Base-by-base conservation (phyloP, 2,329 filamentous ascomycete genomes). In the Ceratocystis lukuohia region DNA sequence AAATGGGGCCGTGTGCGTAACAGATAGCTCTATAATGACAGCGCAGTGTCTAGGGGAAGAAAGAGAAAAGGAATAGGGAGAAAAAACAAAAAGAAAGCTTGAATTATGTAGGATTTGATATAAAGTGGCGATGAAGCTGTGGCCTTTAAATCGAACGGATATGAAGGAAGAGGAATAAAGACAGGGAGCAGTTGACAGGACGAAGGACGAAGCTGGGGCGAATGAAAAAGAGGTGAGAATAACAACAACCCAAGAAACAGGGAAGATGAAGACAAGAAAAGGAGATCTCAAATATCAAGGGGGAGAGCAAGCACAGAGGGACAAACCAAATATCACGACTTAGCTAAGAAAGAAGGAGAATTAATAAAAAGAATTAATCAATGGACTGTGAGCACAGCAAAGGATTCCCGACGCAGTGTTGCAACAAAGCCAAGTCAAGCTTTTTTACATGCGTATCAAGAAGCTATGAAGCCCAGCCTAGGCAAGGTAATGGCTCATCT, bases 91-190 rank as follows among this genome's bases (percentile, higher is more conserved):
- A 45, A 62, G 17, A 28, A 62, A 46, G 61, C 37, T 46, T 46
- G 48, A 53, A 53, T 15, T 25, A 28, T 53, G 56, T 33, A 37
- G 56, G 56, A 59, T 59, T 30, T 59, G 28, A 59, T 37, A 59
- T 37, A 20, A 37, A 59, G 56, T 30, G 25, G 10, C 53, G 53
- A 57, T 57, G 53, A 28, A 57, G 53, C 53, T 57, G 53, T 57
- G 53, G 53, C 53, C 61, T 41, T 41, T 28, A 62, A 63, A 48
- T 30, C 33, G n/a, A 44, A 41, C 17, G 22, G n/a, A 63, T 63
- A 62, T 22, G 37, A 28, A 63, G 33, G 61, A 63, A 46, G 25
- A 15, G 20, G 30, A 45, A 48, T 41, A 48, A 12, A 30, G 28
- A 57, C 53, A 30, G 48, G 41, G 45, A 46, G 48, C 61, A 28